Percentiles rank a stretch among this genome's conserved stretches.
These are phyloP conservation scores for Silene coronaria DNA, from an alignment of 179 eudicot species.

Conservation along the genomic window DNA sequence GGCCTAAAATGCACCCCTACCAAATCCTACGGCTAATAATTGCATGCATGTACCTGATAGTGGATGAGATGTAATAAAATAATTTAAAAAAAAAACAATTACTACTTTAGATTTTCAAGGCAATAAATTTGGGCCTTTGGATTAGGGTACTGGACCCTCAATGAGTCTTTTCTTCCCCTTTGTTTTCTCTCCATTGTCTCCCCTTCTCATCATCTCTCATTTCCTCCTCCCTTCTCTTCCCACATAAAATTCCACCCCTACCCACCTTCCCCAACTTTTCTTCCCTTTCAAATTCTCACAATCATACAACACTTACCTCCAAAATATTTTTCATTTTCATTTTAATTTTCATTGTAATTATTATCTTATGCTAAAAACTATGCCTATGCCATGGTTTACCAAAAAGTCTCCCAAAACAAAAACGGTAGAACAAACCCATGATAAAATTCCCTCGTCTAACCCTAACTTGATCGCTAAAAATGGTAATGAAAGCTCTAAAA, in stretches of 20 bases:
- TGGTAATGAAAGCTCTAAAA: neutral
- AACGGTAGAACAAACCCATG: constrained; percentile 11
- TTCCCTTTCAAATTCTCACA: constrained; percentile 1
- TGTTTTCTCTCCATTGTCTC: too few species aligned
- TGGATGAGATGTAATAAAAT: too few species aligned
- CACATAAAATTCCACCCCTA: constrained; percentile 31
- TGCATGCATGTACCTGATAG: too few species aligned
- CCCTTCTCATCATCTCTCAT: neutral
- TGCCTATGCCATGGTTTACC: constrained; percentile 36
- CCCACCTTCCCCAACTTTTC: constrained; percentile 27
- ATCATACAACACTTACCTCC: neutral
- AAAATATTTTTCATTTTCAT: constrained; percentile 5
- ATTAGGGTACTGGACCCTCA: too few species aligned
- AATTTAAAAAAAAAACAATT: too few species aligned
- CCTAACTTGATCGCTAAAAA: neutral
- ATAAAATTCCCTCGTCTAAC: neutral
- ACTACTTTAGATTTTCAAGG: too few species aligned
- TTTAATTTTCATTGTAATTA: neutral
- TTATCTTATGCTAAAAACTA: constrained; percentile 14
- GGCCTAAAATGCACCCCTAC: too few species aligned
- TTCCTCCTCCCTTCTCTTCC: constrained; percentile 26
- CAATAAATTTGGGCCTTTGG: too few species aligned
- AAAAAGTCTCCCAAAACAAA: constrained; percentile 32
- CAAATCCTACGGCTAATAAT: too few species aligned
- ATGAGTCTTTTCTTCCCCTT: too few species aligned